phyloP scores from a whole-genome alignment of 116 monocot species.

The Cymodocea nodosa region DNA sequence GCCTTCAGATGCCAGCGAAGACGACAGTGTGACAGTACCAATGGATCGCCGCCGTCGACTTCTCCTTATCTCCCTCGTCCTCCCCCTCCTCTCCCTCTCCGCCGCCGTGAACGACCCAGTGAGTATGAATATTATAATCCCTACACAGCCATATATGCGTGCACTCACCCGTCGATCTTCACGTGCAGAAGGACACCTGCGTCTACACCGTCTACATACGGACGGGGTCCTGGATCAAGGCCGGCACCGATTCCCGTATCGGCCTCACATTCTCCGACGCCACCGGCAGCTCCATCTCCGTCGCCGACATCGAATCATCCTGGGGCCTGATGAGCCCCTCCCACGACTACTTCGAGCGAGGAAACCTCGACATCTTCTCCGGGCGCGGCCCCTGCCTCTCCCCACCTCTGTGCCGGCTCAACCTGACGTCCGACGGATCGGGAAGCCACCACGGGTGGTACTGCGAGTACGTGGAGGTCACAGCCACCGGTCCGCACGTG shows the following conservation, averaged over 20 bases:
- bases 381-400: conserved; percentile 42
- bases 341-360: conserved; percentile 61
- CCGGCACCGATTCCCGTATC: conserved; percentile 50
- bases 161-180: not conserved
- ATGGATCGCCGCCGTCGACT: not conserved
- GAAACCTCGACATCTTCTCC: conserved; percentile 50
- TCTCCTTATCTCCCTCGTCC: conserved; percentile 2
- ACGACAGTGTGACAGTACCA: not conserved
- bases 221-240: conserved; percentile 38
- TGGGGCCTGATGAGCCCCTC: conserved; percentile 53
- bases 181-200: conserved; percentile 12
- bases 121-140: not conserved
- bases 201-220: conserved; percentile 52
- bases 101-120: conserved; percentile 6
- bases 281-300: conserved; percentile 9
- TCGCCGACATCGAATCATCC: conserved; percentile 20
- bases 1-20: not conserved
- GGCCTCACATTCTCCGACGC: conserved; percentile 27
- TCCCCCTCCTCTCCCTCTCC: not conserved
- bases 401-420: conserved; percentile 39
- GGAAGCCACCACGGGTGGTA: conserved; percentile 60
- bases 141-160: no score
- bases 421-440: conserved; percentile 50
- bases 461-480: conserved; percentile 57
- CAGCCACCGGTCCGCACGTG: conserved; percentile 38